Percentiles rank a stretch among this genome's conserved stretches.
Conservation (phyloP, 2,329 filamentous ascomycete species). For the Diaporthe australafricana region DNA sequence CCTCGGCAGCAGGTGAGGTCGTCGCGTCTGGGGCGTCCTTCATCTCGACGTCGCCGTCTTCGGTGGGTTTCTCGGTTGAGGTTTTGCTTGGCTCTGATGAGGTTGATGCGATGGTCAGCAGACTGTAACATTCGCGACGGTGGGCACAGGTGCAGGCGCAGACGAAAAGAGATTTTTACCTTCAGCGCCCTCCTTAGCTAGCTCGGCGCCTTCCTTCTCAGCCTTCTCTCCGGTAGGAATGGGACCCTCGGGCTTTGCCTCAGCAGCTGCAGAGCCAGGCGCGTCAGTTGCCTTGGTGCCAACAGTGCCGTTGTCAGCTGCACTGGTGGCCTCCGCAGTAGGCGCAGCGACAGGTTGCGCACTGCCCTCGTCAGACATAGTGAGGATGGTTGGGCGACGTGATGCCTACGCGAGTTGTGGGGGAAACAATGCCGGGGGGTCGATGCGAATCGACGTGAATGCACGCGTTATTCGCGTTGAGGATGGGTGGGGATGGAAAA, state of each 20-base stretch:
- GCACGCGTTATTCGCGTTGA: slow-evolving; percentile 40
- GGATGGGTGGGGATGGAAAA: slow-evolving; percentile 32
- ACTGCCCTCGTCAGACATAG: slow-evolving; percentile 43
- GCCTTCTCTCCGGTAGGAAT: slow-evolving; percentile 30
- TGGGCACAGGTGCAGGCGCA: background rate
- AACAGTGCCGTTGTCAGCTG: slow-evolving; percentile 28
- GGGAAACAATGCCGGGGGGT: slow-evolving; percentile 33
- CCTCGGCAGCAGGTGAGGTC: slow-evolving; percentile 44
- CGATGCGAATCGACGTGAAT: slow-evolving; percentile 29
- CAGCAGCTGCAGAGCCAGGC: slow-evolving; percentile 33
- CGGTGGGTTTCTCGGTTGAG: slow-evolving; percentile 45
- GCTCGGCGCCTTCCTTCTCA: slow-evolving; percentile 30
- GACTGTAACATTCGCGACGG: background rate
- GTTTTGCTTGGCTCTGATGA: slow-evolving; percentile 46
- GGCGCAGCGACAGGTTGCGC: slow-evolving; percentile 38
- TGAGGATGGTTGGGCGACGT: slow-evolving; percentile 42
- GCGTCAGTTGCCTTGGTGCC: slow-evolving; percentile 23
- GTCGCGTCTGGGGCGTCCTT: slow-evolving; percentile 75
- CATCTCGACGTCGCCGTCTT: slow-evolving; percentile 69
- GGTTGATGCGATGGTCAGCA: slow-evolving; percentile 44
- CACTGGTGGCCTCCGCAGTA: slow-evolving; percentile 24
- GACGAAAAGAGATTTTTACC: slow-evolving; percentile 37
- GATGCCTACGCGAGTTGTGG: slow-evolving; percentile 41
- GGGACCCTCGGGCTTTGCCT: slow-evolving; percentile 35
- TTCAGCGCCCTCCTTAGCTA: slow-evolving; percentile 37